A percentile compares a stretch with the other conserved stretches of the same genome.
Conservation (phyloP, 2,329 filamentous ascomycete genomes). For the Claviceps purpurea region DNA sequence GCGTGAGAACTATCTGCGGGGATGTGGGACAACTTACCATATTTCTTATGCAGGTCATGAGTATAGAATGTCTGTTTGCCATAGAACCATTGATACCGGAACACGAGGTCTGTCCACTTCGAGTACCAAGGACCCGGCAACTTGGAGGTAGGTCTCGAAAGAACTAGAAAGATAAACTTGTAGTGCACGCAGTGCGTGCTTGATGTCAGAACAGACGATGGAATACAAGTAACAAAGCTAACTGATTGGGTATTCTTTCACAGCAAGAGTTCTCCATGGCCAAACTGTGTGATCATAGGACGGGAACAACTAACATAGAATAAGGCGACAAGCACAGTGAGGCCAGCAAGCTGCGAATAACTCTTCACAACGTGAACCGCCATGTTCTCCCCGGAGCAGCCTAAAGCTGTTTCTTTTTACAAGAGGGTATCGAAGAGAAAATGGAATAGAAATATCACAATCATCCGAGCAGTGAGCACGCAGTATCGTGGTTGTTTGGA, state of each 20-base stretch:
- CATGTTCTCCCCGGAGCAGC: not conserved
- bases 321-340: too few relatives aligned
- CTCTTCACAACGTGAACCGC: not conserved
- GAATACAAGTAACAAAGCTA: not conserved
- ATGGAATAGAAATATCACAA: too few relatives aligned
- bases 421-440: too few relatives aligned
- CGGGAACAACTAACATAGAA: not conserved
- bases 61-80: conserved; percentile 9
- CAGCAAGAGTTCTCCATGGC: too few relatives aligned
- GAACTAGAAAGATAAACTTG: not conserved
- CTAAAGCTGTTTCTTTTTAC: too few relatives aligned
- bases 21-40: conserved; percentile 7
- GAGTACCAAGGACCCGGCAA: conserved; percentile 15
- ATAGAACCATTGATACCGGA: conserved; percentile 9
- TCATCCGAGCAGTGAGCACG: too few relatives aligned
- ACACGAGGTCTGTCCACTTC: conserved; percentile 9
- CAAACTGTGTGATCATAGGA: not conserved
- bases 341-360: conserved; percentile 6
- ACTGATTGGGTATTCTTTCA: not conserved
- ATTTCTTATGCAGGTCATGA: conserved; percentile 12
- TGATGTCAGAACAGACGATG: not conserved
- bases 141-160: conserved; percentile 6
- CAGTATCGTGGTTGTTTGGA: too few relatives aligned
- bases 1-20: too few relatives aligned
- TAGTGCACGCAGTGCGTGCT: too few relatives aligned